phyloP scores from a whole-genome alignment of 352 stramenopile genomes.

The Globisporangium rhizosaccharum region DNA sequence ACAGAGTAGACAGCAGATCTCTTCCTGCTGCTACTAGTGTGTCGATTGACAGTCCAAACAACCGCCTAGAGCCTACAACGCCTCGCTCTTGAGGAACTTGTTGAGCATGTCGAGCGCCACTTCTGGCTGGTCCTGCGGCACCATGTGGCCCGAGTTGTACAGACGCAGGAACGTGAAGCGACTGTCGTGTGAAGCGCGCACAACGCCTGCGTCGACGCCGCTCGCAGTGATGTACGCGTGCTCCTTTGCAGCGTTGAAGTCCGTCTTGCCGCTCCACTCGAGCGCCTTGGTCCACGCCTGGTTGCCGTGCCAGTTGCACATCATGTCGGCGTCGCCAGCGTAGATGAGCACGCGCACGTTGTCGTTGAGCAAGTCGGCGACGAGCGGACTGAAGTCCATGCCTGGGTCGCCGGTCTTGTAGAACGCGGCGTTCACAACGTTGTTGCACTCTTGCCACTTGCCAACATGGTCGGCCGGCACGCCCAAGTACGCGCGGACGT shows the following conservation, averaged over 20 bases:
- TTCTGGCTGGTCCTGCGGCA: constrained; percentile 88
- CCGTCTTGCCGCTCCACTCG: constrained; percentile 9
- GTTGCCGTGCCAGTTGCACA: constrained; percentile 93
- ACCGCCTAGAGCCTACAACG: too few relatives aligned
- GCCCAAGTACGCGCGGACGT: constrained; percentile 13
- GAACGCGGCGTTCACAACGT: constrained; percentile 36
- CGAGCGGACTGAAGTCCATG: constrained; percentile 60
- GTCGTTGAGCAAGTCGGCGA: constrained; percentile 68
- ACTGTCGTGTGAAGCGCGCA: constrained; percentile 36
- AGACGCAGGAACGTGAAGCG: constrained; percentile 90
- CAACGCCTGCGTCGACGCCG: too few relatives aligned
- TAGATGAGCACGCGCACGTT: constrained; percentile 84
- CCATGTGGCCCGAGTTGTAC: constrained; percentile 93
- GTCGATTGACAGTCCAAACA: too few relatives aligned
- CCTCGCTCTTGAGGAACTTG: constrained; percentile 80
- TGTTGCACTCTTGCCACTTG: constrained; percentile 84
- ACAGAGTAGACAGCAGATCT: too few relatives aligned
- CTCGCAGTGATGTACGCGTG: constrained; percentile 8
- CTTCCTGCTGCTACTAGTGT: too few relatives aligned
- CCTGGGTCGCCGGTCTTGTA: constrained; percentile 21
- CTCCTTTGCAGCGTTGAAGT: constrained; percentile 9
- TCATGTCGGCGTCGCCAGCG: constrained; percentile 91
- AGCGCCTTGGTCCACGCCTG: constrained; percentile 72
- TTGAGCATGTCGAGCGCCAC: constrained; percentile 90
- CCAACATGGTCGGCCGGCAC: constrained; percentile 12